These are phyloP conservation scores for Paragyromitra xinjiangensis DNA, from an alignment of 495 filamentous ascomycete genomes.

Conservation along the genomic window DNA sequence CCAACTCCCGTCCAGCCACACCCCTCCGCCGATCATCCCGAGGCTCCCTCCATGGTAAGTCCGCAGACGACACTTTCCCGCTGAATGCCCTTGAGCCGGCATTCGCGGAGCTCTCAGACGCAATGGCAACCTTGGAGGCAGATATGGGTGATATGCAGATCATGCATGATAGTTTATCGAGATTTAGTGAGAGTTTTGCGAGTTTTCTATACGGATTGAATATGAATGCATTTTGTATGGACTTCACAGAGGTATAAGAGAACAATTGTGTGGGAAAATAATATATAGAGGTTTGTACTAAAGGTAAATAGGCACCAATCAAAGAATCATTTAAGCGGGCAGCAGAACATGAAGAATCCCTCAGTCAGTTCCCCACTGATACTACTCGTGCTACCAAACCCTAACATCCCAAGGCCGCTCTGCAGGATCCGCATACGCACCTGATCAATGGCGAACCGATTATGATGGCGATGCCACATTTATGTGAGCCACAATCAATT, in stretches of 20 bases:
- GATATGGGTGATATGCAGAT: slow-evolving; percentile 97
- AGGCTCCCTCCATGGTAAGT: slow-evolving; percentile 78
- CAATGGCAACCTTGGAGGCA: slow-evolving; percentile 92
- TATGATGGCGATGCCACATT: slow-evolving; percentile 82
- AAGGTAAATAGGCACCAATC: slow-evolving; percentile 60
- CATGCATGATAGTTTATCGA: slow-evolving; percentile 93
- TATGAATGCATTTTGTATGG: slow-evolving; percentile 99
- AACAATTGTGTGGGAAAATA: not conserved
- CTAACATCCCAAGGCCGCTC: slow-evolving; percentile 35
- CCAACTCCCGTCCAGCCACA: slow-evolving; percentile 81
- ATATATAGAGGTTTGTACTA: not conserved
- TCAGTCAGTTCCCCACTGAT: slow-evolving; percentile 56
- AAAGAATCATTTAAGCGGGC: slow-evolving; percentile 77
- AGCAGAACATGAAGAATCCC: slow-evolving; percentile 65
- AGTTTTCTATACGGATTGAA: slow-evolving; percentile 95
- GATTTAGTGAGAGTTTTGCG: slow-evolving; percentile 96
- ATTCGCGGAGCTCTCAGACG: slow-evolving; percentile 92
- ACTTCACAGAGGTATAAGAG: slow-evolving; percentile 84
- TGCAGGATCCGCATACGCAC: slow-evolving; percentile 25
- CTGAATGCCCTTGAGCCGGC: slow-evolving; percentile 84
- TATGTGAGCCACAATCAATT: slow-evolving; percentile 67
- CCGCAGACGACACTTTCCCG: slow-evolving; percentile 71
- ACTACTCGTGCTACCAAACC: not conserved
- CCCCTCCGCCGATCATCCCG: slow-evolving; percentile 91
- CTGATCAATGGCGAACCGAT: slow-evolving; percentile 50